phyloP scores from a whole-genome alignment of 1,139 yeast genomes.

The Suhomyces chickasaworum region DNA sequence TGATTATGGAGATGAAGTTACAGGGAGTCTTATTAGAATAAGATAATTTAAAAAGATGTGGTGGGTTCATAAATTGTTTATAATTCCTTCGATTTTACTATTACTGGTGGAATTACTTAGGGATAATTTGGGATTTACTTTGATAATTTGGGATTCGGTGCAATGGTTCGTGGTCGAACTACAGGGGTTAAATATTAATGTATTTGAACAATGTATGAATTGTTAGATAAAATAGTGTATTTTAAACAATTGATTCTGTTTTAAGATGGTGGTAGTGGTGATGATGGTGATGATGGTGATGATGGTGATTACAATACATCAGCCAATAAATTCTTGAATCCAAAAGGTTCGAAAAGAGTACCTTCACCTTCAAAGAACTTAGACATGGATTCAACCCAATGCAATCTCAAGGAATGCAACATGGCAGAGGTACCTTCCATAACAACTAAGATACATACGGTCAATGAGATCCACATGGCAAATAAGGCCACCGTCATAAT shows the following conservation, averaged over 20 bases:
- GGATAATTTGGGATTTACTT: too few species aligned
- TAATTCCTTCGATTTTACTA: too few species aligned
- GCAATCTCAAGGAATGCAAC: slow-evolving; percentile 81
- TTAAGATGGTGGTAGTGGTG: too few species aligned
- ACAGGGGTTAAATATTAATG: not conserved
- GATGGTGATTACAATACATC: slow-evolving; percentile 24
- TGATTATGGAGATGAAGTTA: too few species aligned
- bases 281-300: not conserved
- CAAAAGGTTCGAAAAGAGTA: slow-evolving; percentile 66
- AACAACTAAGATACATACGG: slow-evolving; percentile 70
- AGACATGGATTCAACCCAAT: slow-evolving; percentile 89
- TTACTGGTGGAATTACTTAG: too few species aligned
- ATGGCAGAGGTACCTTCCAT: slow-evolving; percentile 91
- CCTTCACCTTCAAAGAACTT: slow-evolving; percentile 87
- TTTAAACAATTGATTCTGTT: too few species aligned
- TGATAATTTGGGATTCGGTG: too few species aligned
- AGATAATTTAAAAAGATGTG: too few species aligned
- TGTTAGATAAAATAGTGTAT: not conserved
- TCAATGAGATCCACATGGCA: slow-evolving; percentile 77
- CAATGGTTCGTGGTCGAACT: too few species aligned
- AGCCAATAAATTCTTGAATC: slow-evolving; percentile 46
- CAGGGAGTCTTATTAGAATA: too few species aligned
- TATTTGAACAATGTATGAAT: not conserved
- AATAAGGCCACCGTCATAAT: slow-evolving; percentile 60
- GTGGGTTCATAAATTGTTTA: too few species aligned